phyloP scores from a whole-genome alignment of 73 alveolate genomes.

The Paramecium bursaria region DNA sequence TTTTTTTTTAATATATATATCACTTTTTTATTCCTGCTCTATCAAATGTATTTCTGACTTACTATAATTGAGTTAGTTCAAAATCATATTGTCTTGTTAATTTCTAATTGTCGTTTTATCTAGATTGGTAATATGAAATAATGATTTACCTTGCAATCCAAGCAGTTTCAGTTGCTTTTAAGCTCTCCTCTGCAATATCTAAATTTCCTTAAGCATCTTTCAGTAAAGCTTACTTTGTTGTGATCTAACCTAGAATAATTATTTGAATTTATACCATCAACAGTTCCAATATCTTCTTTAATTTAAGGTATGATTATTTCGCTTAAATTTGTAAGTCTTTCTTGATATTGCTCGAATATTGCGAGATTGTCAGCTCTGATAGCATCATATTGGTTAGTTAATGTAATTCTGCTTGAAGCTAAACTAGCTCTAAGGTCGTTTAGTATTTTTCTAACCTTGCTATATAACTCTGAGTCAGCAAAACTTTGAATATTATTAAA shows the following conservation, averaged over 20 bases:
- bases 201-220: slow-evolving; percentile 22
- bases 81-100: slow-evolving; percentile 13
- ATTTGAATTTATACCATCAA: background rate
- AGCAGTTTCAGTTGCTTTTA: slow-evolving; percentile 32
- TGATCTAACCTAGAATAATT: background rate
- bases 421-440: slow-evolving; percentile 2
- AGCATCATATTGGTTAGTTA: background rate
- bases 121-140: background rate
- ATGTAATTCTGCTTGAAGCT: background rate
- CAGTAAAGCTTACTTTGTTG: background rate
- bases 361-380: slow-evolving; percentile 20
- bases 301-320: slow-evolving; percentile 4
- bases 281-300: background rate
- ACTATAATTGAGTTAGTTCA: slow-evolving; percentile 13
- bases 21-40: slow-evolving; percentile 38
- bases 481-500: background rate
- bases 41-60: slow-evolving; percentile 26
- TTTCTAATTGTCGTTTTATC: background rate
- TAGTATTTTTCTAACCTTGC: background rate
- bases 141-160: slow-evolving; percentile 32
- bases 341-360: background rate
- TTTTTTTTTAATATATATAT: background rate
- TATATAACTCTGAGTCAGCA: slow-evolving; percentile 15
- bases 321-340: background rate
- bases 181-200: background rate